A percentile compares a stretch with the other conserved stretches of the same genome.
Conservation (phyloP, 768 basidiomycete genomes). For the Gautieria morchelliformis region DNA sequence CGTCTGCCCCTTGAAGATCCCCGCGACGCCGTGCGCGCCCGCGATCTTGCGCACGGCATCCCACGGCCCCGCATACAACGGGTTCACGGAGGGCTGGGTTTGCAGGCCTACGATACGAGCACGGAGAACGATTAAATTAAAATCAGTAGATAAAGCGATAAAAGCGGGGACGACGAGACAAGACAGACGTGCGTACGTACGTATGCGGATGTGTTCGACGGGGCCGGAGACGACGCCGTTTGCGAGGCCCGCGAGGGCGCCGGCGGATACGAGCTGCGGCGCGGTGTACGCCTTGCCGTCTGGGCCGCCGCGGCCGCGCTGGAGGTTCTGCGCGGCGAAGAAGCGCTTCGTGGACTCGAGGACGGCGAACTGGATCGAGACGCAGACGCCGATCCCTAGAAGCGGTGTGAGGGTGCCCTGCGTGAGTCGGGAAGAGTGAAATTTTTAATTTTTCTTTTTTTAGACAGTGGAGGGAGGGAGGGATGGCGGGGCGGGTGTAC, state of each 20-base stretch:
- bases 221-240: slow-evolving; percentile 93
- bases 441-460: too few species aligned
- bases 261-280: slow-evolving; percentile 63
- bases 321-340: slow-evolving; percentile 56
- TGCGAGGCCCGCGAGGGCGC: slow-evolving; percentile 78
- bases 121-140: background rate
- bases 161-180: too few species aligned
- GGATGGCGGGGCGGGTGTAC: slow-evolving; percentile 1
- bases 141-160: too few species aligned
- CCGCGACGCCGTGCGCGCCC: slow-evolving; percentile 61
- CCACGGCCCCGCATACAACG: slow-evolving; percentile 70
- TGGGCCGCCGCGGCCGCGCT: slow-evolving; percentile 49
- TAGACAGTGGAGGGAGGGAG: background rate
- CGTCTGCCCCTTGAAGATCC: slow-evolving; percentile 88
- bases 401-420: slow-evolving; percentile 88
- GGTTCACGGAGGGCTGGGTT: slow-evolving; percentile 76
- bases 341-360: slow-evolving; percentile 78
- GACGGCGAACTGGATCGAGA: slow-evolving; percentile 92
- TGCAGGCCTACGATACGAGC: slow-evolving; percentile 63
- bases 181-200: too few species aligned
- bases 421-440: background rate
- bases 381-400: slow-evolving; percentile 87
- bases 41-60: slow-evolving; percentile 86
- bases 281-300: slow-evolving; percentile 51
- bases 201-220: slow-evolving; percentile 95